Evolutionary conservation across 177 flowering plant genomes (phyloP), one percentile per base, ranked within the genome.

Genomic region (Vitis hybrid): DNA sequence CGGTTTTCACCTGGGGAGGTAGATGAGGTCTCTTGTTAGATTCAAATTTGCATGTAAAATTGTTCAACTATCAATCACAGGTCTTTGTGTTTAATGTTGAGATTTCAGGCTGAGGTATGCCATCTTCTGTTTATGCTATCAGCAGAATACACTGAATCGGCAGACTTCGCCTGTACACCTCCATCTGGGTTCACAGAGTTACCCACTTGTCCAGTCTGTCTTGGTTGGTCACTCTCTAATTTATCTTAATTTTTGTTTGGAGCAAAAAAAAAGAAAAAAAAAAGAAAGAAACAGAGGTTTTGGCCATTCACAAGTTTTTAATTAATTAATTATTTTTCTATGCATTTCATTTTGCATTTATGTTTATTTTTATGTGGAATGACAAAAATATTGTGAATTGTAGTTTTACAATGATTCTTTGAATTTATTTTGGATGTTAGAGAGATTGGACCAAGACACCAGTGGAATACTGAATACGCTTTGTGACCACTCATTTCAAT

Each of bases 401-500:
- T 17, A 24, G 17, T 47, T 2, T 51, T 18, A 3, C 53, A 6
- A 12, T 14, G 59, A 63, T 65, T 67, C 15, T 59, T 66, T 69
- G 24, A 55, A 55, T 4, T 60, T 66, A 22, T 76, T 70, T 67
- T 64, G 13, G 19, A 51, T 58, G 33, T 66, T 68, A 96, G 99
- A 96, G 85, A 87, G 98, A 75, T 79, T 96, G 86, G 98, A 96
- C 76, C 94, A 93, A 65, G 99, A 94, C 76, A 88, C 94, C 11
- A 91, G 97, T 82, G 99, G 98, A 65, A 89, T 96, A 60, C 80
- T 85, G 66, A 83, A 82, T 64, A 90, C 99, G 6, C 78, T 80
- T 18, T 96, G 98, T 74, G 97, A 96, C 70, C 99, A 94, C 81
- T 96, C 97, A 9, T 96, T 91, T 78, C 97, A 86, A 11, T 94